A percentile compares a stretch with the other conserved stretches of the same genome.
phyloP scores from a whole-genome alignment of 2,329 filamentous ascomycete genomes.

The Cytospora piceicola region DNA sequence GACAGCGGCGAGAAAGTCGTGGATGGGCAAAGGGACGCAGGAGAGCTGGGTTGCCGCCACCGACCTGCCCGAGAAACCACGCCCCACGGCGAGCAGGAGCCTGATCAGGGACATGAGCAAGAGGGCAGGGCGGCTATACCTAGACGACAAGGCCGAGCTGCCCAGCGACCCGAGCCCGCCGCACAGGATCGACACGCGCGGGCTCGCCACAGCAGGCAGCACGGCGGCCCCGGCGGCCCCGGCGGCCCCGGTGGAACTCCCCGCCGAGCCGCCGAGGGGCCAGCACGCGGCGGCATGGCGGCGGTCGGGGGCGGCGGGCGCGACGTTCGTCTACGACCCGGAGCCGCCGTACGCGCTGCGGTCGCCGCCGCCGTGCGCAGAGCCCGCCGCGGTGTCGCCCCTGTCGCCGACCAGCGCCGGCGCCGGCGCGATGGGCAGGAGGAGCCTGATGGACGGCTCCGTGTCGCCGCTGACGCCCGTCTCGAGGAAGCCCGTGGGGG shows the following conservation, averaged over 20 bases:
- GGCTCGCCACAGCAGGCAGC: conserved; percentile 4
- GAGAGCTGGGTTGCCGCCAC: neutral
- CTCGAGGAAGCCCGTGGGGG: conserved; percentile 16
- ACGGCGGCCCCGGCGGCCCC: neutral
- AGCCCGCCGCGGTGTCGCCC: neutral
- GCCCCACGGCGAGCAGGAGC: neutral
- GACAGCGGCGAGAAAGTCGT: neutral
- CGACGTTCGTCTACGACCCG: conserved; percentile 18
- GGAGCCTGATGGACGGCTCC: conserved; percentile 2
- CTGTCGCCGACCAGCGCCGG: neutral
- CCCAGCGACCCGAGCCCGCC: conserved; percentile 3
- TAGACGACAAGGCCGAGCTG: conserved; percentile 22
- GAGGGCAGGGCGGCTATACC: neutral
- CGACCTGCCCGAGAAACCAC: neutral
- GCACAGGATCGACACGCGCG: conserved; percentile 4
- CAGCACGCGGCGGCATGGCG: neutral
- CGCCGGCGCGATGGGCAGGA: neutral
- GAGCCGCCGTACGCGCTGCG: conserved; percentile 13
- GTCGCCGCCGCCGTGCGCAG: conserved; percentile 7
- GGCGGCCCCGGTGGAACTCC: conserved; percentile 11
- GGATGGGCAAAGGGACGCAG: neutral
- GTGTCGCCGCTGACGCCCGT: conserved; percentile 18
- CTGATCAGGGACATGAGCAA: neutral
- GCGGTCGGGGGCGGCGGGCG: conserved; percentile 8
- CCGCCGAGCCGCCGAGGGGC: conserved; percentile 14